Evolutionary conservation across 163 green algal species (phyloP).

Genomic region (Coccomyxa subellipsoidea): DNA sequence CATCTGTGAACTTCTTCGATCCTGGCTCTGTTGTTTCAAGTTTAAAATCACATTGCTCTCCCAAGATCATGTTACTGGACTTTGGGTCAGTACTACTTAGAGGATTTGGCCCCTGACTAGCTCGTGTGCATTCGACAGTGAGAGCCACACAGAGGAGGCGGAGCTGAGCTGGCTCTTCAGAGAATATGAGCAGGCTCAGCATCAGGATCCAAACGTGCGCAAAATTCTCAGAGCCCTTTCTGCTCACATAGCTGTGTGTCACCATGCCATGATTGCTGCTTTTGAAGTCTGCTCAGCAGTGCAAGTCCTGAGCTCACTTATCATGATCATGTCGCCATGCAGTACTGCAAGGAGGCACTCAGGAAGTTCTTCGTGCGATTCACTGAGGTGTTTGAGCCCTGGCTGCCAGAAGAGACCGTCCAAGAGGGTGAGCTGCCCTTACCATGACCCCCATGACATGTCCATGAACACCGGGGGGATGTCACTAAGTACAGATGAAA

Average conservation of each 20-base stretch:
- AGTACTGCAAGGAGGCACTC: conserved; percentile 19
- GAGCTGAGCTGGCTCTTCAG: conserved; percentile 16
- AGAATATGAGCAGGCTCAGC: conserved; percentile 17
- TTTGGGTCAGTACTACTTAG: neutral
- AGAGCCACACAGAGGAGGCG: conserved; percentile 13
- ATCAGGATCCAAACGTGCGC: conserved; percentile 4
- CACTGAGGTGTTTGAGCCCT: conserved; percentile 18
- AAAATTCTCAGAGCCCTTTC: no score
- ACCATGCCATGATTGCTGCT: no score
- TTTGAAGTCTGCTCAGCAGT: no score
- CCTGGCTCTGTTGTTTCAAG: neutral
- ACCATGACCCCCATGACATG: no score
- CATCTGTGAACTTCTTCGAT: no score
- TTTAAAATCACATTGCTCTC: no score
- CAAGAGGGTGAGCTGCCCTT: neutral
- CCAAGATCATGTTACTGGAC: no score
- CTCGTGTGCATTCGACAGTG: neutral
- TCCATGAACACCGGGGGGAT: no score
- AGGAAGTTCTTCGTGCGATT: conserved; percentile 20
- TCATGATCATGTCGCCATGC: neutral
- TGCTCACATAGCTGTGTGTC: no score
- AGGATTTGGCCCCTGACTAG: neutral
- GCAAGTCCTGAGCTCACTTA: no score
- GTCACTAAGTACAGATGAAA: no score
- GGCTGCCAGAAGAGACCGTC: conserved; percentile 2